These are phyloP conservation scores for Paramecium biaurelia DNA, from an alignment of 73 alveolate genomes.

Conservation along the genomic window DNA sequence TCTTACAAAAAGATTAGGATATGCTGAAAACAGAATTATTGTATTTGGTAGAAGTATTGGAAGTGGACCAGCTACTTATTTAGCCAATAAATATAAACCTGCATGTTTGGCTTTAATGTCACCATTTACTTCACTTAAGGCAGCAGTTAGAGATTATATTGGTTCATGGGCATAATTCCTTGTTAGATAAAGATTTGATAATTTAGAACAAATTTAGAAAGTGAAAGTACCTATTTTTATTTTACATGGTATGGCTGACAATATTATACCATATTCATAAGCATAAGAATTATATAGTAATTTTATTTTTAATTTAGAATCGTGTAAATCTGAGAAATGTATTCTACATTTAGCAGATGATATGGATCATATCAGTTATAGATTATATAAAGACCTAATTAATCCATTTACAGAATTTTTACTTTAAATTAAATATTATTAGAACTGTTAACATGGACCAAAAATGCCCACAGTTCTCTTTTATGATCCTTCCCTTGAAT, in stretches of 20 bases:
- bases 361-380: conserved; percentile 70
- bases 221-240: conserved; percentile 63
- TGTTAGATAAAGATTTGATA: conserved; percentile 65
- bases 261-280: conserved; percentile 66
- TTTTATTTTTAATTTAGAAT: conserved; percentile 70
- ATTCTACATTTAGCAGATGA: conserved; percentile 82
- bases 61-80: conserved; percentile 77
- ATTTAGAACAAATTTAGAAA: conserved; percentile 68
- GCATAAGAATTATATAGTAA: conserved; percentile 50
- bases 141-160: conserved; percentile 64
- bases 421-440: neutral
- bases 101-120: conserved; percentile 76
- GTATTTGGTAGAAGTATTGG: conserved; percentile 85
- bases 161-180: conserved; percentile 57
- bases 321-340: conserved; percentile 86
- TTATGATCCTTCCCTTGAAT: neutral
- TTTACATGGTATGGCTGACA: conserved; percentile 68
- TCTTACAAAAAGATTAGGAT: conserved; percentile 56
- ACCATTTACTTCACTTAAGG: conserved; percentile 76
- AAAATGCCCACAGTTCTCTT: conserved; percentile 1
- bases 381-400: conserved; percentile 56
- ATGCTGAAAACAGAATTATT: conserved; percentile 56
- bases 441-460: neutral
- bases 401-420: conserved; percentile 45
- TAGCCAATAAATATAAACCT: conserved; percentile 42